These are phyloP conservation scores for Candida vaughaniae DNA, from an alignment of 805 yeast species.

Conservation along the genomic window DNA sequence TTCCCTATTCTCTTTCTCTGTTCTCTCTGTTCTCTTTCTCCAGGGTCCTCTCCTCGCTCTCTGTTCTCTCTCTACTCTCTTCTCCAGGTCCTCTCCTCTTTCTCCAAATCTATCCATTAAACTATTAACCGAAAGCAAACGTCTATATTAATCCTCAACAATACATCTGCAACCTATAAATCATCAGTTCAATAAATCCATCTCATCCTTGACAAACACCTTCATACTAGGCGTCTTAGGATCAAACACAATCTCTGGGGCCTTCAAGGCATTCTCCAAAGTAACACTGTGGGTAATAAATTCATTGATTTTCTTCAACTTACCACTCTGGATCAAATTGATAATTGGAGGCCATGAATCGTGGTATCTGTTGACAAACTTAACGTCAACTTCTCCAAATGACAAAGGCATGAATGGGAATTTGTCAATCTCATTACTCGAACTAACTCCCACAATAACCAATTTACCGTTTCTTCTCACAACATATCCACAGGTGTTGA, in stretches of 20 bases:
- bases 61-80: too few species aligned
- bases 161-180: slow-evolving; percentile 3
- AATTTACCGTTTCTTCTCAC: slow-evolving; percentile 20
- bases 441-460: slow-evolving; percentile 21
- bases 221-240: slow-evolving; percentile 17
- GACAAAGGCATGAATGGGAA: slow-evolving; percentile 25
- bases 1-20: too few species aligned
- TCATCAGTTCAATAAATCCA: slow-evolving; percentile 12
- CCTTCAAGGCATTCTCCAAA: slow-evolving; percentile 20
- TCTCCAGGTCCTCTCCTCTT: too few species aligned
- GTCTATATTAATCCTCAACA: slow-evolving; percentile 15
- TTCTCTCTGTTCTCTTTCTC: too few species aligned
- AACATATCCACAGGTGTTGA: slow-evolving; percentile 18
- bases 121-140: too few species aligned
- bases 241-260: slow-evolving; percentile 18
- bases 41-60: too few species aligned
- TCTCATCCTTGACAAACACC: slow-evolving; percentile 16
- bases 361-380: slow-evolving; percentile 18
- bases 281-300: slow-evolving; percentile 20
- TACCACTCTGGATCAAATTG: slow-evolving; percentile 16
- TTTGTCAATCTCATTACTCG: slow-evolving; percentile 17
- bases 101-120: too few species aligned
- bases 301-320: slow-evolving; percentile 15
- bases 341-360: slow-evolving; percentile 18
- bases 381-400: slow-evolving; percentile 19